Conservation (phyloP, 192 early-diverging fungal species). For the Rhizophlyctis rosea region DNA sequence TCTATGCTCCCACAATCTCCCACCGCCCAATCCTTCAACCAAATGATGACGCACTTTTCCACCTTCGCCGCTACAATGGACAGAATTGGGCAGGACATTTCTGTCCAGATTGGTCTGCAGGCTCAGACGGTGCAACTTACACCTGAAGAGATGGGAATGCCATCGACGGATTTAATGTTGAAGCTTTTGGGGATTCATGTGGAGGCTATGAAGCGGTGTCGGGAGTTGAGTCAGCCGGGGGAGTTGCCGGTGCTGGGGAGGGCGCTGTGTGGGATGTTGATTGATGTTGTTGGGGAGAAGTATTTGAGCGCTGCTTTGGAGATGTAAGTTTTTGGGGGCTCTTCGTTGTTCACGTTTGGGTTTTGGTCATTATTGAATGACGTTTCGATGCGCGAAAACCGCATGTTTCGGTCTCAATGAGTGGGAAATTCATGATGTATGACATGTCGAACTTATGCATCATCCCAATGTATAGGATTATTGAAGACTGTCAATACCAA, state of each 20-base stretch:
- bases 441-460: too few relatives aligned
- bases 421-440: too few relatives aligned
- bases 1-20: too few relatives aligned
- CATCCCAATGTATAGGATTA: conserved; percentile 44
- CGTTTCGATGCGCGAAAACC: too few relatives aligned
- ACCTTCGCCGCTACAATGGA: conserved; percentile 25
- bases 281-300: conserved; percentile 74
- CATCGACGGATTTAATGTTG: conserved; percentile 30
- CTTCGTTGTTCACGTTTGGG: too few relatives aligned
- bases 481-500: conserved; percentile 54
- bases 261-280: conserved; percentile 68
- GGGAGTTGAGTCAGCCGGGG: conserved; percentile 66
- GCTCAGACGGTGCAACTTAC: conserved; percentile 3
- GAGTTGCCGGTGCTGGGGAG: conserved; percentile 54
- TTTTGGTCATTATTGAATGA: too few relatives aligned
- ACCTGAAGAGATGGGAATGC: conserved; percentile 35
- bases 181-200: conserved; percentile 34
- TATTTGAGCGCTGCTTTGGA: conserved; percentile 86
- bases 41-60: conserved; percentile 27
- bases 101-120: conserved; percentile 23
- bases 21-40: too few relatives aligned
- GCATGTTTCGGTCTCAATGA: too few relatives aligned
- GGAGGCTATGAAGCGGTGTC: conserved; percentile 63
- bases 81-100: conserved; percentile 15
- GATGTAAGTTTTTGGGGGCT: conserved; percentile 45